These are phyloP conservation scores for Schoenoplectus tabernaemontani DNA, from an alignment of 202 grass and related monocot species.

Conservation along the genomic window DNA sequence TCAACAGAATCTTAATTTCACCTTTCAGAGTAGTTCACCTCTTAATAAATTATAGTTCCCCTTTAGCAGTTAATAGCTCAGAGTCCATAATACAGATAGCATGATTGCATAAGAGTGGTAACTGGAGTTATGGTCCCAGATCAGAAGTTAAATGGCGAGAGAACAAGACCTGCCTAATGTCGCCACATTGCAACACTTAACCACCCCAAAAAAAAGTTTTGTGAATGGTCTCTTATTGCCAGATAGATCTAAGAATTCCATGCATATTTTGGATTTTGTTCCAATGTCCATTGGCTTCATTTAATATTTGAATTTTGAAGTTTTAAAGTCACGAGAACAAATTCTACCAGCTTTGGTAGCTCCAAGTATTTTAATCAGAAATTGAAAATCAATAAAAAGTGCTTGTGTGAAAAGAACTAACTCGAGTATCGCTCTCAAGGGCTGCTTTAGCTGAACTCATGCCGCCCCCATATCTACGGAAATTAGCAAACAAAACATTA, in stretches of 20 bases:
- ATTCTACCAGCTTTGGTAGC: background rate
- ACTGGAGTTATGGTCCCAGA: background rate
- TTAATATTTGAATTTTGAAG: background rate
- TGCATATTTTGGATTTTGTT: background rate
- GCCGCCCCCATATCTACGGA: constrained; percentile 63
- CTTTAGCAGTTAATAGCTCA: background rate
- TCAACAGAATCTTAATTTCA: background rate
- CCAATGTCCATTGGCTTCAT: background rate
- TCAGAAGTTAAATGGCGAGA: background rate
- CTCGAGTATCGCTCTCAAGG: constrained; percentile 77
- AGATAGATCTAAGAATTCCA: background rate
- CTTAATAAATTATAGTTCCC: background rate
- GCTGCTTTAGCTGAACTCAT: constrained; percentile 92
- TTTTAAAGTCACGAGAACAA: background rate
- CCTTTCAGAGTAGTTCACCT: background rate
- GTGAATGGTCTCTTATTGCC: too few relatives aligned
- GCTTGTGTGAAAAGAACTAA: constrained; percentile 20
- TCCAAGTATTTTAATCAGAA: background rate
- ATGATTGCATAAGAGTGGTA: background rate
- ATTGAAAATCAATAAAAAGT: background rate
- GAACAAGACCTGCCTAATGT: too few relatives aligned
- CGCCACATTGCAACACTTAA: too few relatives aligned
- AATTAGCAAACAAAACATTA: constrained; percentile 16
- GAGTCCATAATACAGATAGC: background rate
- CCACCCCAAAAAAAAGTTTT: too few relatives aligned